Evolutionary conservation across 352 stramenopile genomes (phyloP), one percentile per base, ranked within the genome.

Genomic region (Poterioochromonas sp.): DNA sequence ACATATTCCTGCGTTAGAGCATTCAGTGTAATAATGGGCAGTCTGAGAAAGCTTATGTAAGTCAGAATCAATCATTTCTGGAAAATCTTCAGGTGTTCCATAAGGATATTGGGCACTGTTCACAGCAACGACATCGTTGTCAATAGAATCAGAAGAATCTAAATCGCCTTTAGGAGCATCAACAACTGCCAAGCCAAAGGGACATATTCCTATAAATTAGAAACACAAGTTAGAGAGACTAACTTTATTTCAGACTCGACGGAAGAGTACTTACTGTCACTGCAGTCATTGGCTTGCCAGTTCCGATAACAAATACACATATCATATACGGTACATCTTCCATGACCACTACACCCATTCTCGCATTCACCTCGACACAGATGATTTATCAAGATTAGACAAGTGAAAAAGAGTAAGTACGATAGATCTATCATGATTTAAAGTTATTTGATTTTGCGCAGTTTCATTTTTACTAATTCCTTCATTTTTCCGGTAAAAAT

Each of bases 101-200:
- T 80, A 68, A 40, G 76, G 74, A 70, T 85, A 84, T 35, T 81
- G 77, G 35, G 80, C 12, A 37, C 82, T 88, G n/a, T 81, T 83
- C 18, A 58, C 60, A 43, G 87, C 69, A 39, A 89, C 82, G 15
- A 71, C 74, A 2, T 49, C 37, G 12, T 2, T 40, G 0, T 37
- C 32, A 58, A 0, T n/a, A 70, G 12, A 18, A 43, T 8, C 44
- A 32, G 53, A 60, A 40, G 77, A 82, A 88, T 98, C 86, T 51
- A 98, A 87, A 85, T 98, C 93, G 12, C 93, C 93, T 77, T 90
- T 91, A 34, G 92, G 92, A 29, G 89, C 95, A 83, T 97, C 92
- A 8, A 93, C 87, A 79, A 94, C 90, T 0, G 93, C 88, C 39
- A 86, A 88, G 68, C 88, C 90, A 73, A 92, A 96, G 0, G 84